A percentile compares a stretch with the other conserved stretches of the same genome.
Conservation (phyloP, 805 yeast genomes). For the Ogataea glucozyma region DNA sequence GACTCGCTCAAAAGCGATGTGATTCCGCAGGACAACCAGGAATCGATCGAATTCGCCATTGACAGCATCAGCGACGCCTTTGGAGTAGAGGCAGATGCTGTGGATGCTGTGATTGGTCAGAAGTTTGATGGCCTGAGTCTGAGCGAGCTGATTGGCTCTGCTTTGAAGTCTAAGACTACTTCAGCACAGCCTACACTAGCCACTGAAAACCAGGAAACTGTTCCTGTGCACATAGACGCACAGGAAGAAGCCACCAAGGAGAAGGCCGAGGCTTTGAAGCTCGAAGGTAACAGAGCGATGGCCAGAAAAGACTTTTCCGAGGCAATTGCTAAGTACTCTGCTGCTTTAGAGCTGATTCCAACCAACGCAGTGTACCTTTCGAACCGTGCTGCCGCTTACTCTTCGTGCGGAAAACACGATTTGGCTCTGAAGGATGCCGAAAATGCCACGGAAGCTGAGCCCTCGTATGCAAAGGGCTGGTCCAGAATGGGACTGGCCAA, state of each 20-base stretch:
- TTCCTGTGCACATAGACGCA: constrained; percentile 45
- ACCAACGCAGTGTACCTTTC: constrained; percentile 82
- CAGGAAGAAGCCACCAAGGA: constrained; percentile 57
- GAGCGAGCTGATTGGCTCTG: constrained; percentile 41
- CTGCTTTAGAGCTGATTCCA: constrained; percentile 71
- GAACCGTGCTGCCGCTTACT: constrained; percentile 95
- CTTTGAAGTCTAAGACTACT: constrained; percentile 14
- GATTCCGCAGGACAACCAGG: constrained; percentile 75
- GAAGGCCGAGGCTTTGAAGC: constrained; percentile 81
- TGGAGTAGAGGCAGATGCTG: constrained; percentile 42
- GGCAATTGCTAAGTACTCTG: constrained; percentile 78
- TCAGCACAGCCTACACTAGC: not conserved
- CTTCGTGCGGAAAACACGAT: constrained; percentile 72
- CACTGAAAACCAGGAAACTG: constrained; percentile 18
- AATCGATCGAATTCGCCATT: constrained; percentile 90
- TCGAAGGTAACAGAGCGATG: constrained; percentile 89
- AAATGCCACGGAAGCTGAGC: constrained; percentile 74
- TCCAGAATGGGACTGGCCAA: constrained; percentile 93
- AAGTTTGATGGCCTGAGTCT: constrained; percentile 52
- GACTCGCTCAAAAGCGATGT: constrained; percentile 58
- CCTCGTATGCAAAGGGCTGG: constrained; percentile 87
- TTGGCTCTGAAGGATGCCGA: constrained; percentile 83
- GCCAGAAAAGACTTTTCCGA: constrained; percentile 66
- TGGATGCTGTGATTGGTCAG: constrained; percentile 31
- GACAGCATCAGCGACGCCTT: constrained; percentile 91